Percentiles rank a stretch among this genome's conserved stretches.
These are phyloP conservation scores for Phyllosticta citriasiana DNA, from an alignment of 2,329 filamentous ascomycete genomes.

Conservation along the genomic window DNA sequence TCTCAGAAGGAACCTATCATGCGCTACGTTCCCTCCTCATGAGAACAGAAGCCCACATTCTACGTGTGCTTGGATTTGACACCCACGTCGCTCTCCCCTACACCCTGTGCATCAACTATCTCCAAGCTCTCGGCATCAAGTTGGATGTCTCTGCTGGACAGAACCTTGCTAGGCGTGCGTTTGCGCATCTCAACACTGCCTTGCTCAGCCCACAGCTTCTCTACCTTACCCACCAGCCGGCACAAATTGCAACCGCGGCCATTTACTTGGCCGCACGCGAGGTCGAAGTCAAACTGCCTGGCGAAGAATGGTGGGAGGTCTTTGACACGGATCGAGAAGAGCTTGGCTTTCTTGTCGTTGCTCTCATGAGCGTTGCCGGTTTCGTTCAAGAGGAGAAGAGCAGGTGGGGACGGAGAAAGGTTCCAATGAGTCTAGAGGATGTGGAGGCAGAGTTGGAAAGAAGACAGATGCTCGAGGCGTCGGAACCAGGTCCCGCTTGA, in stretches of 20 bases:
- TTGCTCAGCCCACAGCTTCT: constrained; percentile 80
- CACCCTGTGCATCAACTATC: constrained; percentile 77
- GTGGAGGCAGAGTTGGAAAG: constrained; percentile 53
- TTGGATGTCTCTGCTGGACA: constrained; percentile 30
- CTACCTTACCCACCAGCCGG: constrained; percentile 86
- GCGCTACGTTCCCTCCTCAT: constrained; percentile 55
- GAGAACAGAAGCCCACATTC: constrained; percentile 64
- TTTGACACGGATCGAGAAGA: constrained; percentile 95
- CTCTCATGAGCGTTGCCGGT: constrained; percentile 65
- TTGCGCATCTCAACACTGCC: constrained; percentile 77
- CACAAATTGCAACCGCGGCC: constrained; percentile 73
- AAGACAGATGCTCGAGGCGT: constrained; percentile 25
- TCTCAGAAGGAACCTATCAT: constrained; percentile 64
- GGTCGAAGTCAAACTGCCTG: constrained; percentile 64
- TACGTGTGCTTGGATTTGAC: constrained; percentile 69
- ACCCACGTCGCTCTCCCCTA: constrained; percentile 80
- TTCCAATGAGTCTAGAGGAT: constrained; percentile 49
- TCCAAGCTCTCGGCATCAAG: constrained; percentile 74
- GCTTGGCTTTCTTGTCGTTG: constrained; percentile 84
- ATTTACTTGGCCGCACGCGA: constrained; percentile 86
- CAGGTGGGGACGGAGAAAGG: constrained; percentile 39
- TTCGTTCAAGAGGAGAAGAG: constrained; percentile 53
- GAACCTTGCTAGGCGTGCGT: constrained; percentile 51
- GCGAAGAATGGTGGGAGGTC: constrained; percentile 91
- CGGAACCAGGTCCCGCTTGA: neutral